These are phyloP conservation scores for Viola odorata DNA, from an alignment of 345 rosid species.

Conservation along the genomic window DNA sequence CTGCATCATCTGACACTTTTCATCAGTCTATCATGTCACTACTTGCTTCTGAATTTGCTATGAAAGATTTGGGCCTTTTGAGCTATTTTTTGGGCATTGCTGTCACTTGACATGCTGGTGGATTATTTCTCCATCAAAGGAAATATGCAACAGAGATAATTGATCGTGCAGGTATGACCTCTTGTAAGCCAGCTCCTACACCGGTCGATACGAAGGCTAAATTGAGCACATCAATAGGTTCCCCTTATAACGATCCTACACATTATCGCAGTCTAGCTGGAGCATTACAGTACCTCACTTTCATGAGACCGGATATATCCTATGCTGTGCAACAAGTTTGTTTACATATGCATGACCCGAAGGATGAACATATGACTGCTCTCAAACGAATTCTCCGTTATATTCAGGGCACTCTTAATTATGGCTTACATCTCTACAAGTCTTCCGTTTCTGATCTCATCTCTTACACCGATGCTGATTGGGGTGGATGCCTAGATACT, in stretches of 20 bases:
- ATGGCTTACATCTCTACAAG: background rate
- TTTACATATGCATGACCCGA: background rate
- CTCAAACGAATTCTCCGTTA: slow-evolving; percentile 1
- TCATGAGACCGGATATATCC: background rate
- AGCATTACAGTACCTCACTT: background rate
- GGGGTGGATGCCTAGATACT: slow-evolving; percentile 5
- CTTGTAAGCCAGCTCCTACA: background rate
- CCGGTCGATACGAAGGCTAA: background rate
- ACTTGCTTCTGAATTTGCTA: background rate
- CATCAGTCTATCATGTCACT: background rate
- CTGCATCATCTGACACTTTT: background rate
- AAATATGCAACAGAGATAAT: background rate
- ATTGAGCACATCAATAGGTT: background rate
- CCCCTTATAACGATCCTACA: background rate
- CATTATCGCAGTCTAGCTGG: background rate
- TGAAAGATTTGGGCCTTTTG: slow-evolving; percentile 7
- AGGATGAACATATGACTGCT: background rate
- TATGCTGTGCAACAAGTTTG: background rate
- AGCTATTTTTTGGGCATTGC: slow-evolving; percentile 9
- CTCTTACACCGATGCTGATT: background rate
- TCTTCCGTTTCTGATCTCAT: background rate
- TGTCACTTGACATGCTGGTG: background rate
- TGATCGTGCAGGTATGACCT: background rate
- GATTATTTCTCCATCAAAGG: background rate
- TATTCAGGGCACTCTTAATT: background rate